Conservation (phyloP, 495 filamentous ascomycete species). For the Aspergillus mulundensis region DNA sequence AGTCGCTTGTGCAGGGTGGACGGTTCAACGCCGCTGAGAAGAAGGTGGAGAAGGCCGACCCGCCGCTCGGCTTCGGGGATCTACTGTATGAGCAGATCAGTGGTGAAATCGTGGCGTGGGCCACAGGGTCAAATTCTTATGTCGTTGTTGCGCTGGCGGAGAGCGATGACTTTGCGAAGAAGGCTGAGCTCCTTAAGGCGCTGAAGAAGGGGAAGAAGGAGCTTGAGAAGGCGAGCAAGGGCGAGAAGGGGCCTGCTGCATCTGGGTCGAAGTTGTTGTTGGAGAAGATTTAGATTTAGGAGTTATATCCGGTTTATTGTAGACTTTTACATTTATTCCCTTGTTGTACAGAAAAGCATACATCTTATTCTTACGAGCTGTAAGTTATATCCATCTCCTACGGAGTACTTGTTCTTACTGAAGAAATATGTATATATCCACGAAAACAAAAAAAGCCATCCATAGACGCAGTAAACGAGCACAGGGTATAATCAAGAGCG, state of each 20-base stretch:
- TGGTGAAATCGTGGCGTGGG: conserved; percentile 77
- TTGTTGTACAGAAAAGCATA: conserved; percentile 4
- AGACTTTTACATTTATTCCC: neutral
- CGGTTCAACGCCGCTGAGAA: conserved; percentile 69
- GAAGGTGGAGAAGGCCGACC: conserved; percentile 64
- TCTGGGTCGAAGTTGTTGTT: conserved; percentile 45
- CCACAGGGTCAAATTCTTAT: conserved; percentile 74
- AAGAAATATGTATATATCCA: no score
- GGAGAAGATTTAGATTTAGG: conserved; percentile 30
- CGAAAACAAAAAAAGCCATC: no score
- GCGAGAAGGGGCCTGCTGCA: conserved; percentile 31
- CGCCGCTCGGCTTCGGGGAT: conserved; percentile 73
- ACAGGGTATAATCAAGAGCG: neutral
- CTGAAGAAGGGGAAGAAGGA: conserved; percentile 56
- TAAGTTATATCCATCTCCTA: no score
- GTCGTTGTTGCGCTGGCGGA: conserved; percentile 78
- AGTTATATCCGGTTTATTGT: neutral
- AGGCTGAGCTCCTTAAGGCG: conserved; percentile 58
- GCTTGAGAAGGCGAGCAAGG: conserved; percentile 47
- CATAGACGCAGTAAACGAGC: neutral
- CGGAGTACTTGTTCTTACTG: no score
- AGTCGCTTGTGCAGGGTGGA: conserved; percentile 82
- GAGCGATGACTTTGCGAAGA: conserved; percentile 67
- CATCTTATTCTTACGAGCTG: neutral
- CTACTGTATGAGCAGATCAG: conserved; percentile 73